Evolutionary conservation across 2,329 filamentous ascomycete species (phyloP).

Genomic region (Botrytis galanthina): DNA sequence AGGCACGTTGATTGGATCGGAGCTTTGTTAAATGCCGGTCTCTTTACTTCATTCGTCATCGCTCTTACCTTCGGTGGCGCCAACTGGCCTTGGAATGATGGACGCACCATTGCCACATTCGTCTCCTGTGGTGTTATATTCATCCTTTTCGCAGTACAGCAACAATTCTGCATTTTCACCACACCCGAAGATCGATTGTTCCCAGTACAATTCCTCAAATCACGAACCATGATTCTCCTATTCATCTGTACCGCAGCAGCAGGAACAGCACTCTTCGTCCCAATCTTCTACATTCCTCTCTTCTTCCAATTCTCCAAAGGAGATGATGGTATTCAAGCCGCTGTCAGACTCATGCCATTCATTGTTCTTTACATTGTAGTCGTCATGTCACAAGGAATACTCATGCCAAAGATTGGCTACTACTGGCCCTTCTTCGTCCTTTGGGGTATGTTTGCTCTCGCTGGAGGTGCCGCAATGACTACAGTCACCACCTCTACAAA

Average conservation of each 20-base stretch:
- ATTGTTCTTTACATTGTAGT: conserved; percentile 43
- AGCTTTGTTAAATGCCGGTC: conserved; percentile 17
- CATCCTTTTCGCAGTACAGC: conserved; percentile 19
- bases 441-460: conserved; percentile 17
- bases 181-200: conserved; percentile 26
- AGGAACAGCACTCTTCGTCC: conserved; percentile 42
- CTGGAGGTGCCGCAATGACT: conserved; percentile 34
- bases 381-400: conserved; percentile 41
- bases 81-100: conserved; percentile 19
- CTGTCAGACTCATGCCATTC: conserved; percentile 42
- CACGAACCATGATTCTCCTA: conserved; percentile 31
- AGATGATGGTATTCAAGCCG: conserved; percentile 38
- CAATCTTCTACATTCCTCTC: conserved; percentile 47
- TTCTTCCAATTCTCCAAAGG: conserved; percentile 48
- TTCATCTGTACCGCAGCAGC: conserved; percentile 36
- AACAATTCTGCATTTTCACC: conserved; percentile 31
- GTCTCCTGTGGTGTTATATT: conserved; percentile 45
- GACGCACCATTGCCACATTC: conserved; percentile 32
- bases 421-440: conserved; percentile 21
- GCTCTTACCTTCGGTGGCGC: conserved; percentile 18
- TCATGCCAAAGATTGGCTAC: conserved; percentile 42
- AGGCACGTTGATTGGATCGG: conserved; percentile 40
- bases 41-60: conserved; percentile 27
- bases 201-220: conserved; percentile 37
- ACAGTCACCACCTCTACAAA: conserved; percentile 32